Evolutionary conservation across 2,329 filamentous ascomycete genomes (phyloP).

Genomic region (Epichloe coenophiala): DNA sequence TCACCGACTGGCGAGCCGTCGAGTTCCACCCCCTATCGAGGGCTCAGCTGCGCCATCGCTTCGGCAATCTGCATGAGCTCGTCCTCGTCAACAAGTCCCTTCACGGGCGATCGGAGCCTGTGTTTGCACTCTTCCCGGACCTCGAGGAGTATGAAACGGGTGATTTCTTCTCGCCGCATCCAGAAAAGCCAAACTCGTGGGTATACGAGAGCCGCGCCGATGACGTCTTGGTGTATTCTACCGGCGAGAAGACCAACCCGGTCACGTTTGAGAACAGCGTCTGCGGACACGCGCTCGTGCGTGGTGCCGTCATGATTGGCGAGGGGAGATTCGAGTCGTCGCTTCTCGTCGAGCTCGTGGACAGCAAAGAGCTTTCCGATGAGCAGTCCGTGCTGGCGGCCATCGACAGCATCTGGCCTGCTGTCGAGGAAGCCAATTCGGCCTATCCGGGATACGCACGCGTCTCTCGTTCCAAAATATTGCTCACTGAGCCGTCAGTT

Average conservation of each 20-base stretch:
- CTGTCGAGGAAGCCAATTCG: constrained; percentile 1
- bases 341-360: background rate
- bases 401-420: constrained; percentile 2
- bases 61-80: background rate
- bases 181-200: constrained; percentile 1
- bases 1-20: constrained; percentile 1
- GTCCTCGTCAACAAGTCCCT: background rate
- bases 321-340: background rate
- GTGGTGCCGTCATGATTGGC: constrained; percentile 3
- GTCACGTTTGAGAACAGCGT: constrained; percentile 2
- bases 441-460: constrained; percentile 3
- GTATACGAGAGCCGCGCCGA: constrained; percentile 1
- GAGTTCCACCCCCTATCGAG: constrained; percentile 1
- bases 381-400: background rate
- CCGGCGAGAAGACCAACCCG: constrained; percentile 6
- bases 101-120: background rate
- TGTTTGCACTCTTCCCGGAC: background rate
- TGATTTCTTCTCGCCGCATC: constrained; percentile 3
- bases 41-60: constrained; percentile 1
- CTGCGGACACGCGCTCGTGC: constrained; percentile 1
- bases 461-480: background rate
- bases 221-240: constrained; percentile 5
- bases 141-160: constrained; percentile 1
- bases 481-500: background rate
- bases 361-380: background rate